Evolutionary conservation across 495 filamentous ascomycete genomes (phyloP).

Genomic region (Aspergillus biplanus): DNA sequence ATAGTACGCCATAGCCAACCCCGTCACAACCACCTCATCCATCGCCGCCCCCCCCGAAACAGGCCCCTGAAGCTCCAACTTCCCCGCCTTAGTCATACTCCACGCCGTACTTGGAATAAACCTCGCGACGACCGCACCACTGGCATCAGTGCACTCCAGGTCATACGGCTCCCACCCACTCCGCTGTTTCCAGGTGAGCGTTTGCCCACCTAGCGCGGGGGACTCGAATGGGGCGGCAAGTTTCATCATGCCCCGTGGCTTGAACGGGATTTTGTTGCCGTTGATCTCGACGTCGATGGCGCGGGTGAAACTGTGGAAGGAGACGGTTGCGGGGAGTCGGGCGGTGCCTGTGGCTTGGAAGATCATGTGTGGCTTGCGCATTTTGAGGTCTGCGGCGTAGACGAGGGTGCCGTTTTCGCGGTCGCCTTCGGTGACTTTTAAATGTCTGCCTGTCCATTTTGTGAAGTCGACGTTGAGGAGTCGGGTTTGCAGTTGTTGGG

Average conservation of each 20-base stretch:
- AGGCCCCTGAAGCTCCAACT: conserved; percentile 10
- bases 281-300: conserved; percentile 22
- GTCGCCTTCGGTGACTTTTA: conserved; percentile 17
- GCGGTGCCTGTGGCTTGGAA: conserved; percentile 17
- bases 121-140: conserved; percentile 3
- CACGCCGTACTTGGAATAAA: conserved; percentile 2
- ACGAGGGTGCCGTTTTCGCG: conserved; percentile 10
- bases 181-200: conserved; percentile 12
- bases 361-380: conserved; percentile 23
- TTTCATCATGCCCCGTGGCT: conserved; percentile 3
- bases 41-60: neutral
- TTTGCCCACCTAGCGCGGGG: conserved; percentile 1
- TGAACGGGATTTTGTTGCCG: conserved; percentile 15
- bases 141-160: conserved; percentile 16
- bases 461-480: conserved; percentile 22
- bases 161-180: conserved; percentile 1
- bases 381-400: conserved; percentile 21
- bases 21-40: conserved; percentile 25
- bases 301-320: conserved; percentile 20
- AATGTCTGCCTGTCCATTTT: conserved; percentile 18
- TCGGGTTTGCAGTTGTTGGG: neutral
- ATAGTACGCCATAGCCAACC: conserved; percentile 22
- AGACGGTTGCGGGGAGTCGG: conserved; percentile 18
- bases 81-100: conserved; percentile 20
- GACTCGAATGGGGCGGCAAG: conserved; percentile 14